Base-by-base conservation (phyloP, 352 stramenopile species). In the Phytopythium cucurbitacearum region DNA sequence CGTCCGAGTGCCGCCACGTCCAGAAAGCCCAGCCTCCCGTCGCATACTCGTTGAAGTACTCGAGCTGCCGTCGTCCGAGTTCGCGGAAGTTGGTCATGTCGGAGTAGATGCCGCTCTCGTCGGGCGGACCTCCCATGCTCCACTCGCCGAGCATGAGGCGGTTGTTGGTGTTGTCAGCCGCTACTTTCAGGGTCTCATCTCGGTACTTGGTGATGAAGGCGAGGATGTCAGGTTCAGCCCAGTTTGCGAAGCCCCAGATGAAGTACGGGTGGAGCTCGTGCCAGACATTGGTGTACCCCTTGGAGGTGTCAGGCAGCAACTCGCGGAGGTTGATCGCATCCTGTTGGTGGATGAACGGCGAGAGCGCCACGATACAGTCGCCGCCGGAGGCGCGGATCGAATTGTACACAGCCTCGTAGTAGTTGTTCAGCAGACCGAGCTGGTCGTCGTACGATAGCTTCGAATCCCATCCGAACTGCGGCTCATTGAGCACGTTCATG, bases 401-500 rank as follows among this genome's bases (percentile, higher is more conserved):
- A 0, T 51, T 3, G 56, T 84, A 79, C 7, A 62, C 62, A 9
- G 48, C 40, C 37, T 53, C 13, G 53, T 64, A 84, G 56, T 80
- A 81, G 1, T 43, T 15, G 28, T 62, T 28, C 41, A 77, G 38
- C 5, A 60, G 34, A 3, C 45, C 21, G 13, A 60, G 35, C 39
- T 67, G 51, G 11, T 49, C 65, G 8, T 33, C 33, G 7, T 49
- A 40, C 8, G 35, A 34, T 8, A 37, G 9, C 9, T 10, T 28
- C 15, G 21, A 38, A n/a, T 32, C 21, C 21, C 21, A 28, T 28
- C 21, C 21, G 21, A 28, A 28, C 21, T 28, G 44, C 9, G 73
- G 69, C 48, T 83, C 70, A 53, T 83, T 83, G 56, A 83, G 74
- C 2, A 83, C 39, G 8, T 62, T 60, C 13, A 83, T 46, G 0